Conservation (phyloP, 2,329 filamentous ascomycete species). For the Zelopaecilomyces penicillatus region DNA sequence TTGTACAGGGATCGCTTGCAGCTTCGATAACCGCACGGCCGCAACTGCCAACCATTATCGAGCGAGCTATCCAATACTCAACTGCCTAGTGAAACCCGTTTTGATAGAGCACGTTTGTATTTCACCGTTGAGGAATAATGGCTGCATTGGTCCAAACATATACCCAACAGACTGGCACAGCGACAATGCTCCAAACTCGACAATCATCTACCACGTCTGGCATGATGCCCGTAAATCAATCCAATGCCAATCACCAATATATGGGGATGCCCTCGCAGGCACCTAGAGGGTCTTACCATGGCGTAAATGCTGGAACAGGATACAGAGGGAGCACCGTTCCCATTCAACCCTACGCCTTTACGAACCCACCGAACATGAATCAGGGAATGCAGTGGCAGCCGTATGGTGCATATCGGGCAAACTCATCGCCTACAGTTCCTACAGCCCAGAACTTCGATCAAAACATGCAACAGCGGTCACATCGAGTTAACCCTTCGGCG, state of each 20-base stretch:
- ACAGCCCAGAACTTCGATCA: conserved; percentile 20
- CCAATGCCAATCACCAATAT: conserved; percentile 44
- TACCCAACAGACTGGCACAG: conserved; percentile 64
- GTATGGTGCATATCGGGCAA: conserved; percentile 37
- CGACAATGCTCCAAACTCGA: conserved; percentile 68
- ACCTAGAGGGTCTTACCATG: conserved; percentile 21
- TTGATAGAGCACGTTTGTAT: no score
- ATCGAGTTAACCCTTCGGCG: conserved; percentile 30
- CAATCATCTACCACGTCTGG: conserved; percentile 42
- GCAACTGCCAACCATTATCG: no score
- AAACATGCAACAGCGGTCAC: conserved; percentile 13
- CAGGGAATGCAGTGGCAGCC: conserved; percentile 42
- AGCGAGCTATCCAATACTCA: no score
- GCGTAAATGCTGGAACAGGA: conserved; percentile 30
- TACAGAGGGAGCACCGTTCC: conserved; percentile 51
- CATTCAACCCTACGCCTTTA: conserved; percentile 71
- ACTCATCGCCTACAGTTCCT: conserved; percentile 36
- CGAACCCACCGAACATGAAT: conserved; percentile 57
- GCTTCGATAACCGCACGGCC: no score
- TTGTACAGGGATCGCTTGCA: no score
- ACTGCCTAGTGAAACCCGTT: no score
- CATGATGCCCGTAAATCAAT: conserved; percentile 43
- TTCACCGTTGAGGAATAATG: conserved; percentile 45
- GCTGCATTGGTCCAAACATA: conserved; percentile 78
- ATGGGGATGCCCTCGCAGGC: conserved; percentile 26